Conservation (phyloP, 306 rosid genomes). For the cucumber (Cucumis sativus) region DNA sequence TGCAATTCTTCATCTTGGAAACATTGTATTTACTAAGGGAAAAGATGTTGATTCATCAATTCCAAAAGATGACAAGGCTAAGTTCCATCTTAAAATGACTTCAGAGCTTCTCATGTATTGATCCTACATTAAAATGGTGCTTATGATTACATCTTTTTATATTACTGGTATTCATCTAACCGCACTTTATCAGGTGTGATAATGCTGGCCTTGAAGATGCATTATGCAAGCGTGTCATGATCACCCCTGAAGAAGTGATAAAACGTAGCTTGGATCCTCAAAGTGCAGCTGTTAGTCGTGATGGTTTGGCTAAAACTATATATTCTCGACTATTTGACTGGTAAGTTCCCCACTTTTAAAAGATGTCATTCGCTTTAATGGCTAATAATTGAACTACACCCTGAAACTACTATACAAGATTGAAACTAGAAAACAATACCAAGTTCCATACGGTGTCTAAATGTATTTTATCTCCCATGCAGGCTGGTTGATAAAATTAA, state of each 20-base stretch:
- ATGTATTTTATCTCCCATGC: constrained; percentile 20
- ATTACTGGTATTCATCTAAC: constrained; percentile 12
- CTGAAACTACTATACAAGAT: neutral
- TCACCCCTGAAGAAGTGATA: constrained; percentile 98
- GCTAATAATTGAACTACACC: neutral
- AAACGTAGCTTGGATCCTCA: constrained; percentile 94
- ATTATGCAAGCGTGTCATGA: constrained; percentile 93
- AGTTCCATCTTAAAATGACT: constrained; percentile 72
- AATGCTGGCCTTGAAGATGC: constrained; percentile 70
- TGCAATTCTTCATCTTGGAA: constrained; percentile 86
- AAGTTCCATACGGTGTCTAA: neutral
- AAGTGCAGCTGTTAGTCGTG: constrained; percentile 80
- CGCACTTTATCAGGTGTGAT: constrained; percentile 55
- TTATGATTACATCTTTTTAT: constrained; percentile 11
- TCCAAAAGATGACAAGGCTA: constrained; percentile 84
- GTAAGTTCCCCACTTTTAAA: constrained; percentile 24
- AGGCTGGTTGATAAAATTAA: constrained; percentile 98
- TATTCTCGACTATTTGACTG: constrained; percentile 96
- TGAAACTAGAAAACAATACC: neutral
- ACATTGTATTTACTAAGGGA: constrained; percentile 70
- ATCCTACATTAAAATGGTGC: constrained; percentile 2
- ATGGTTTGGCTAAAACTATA: constrained; percentile 88
- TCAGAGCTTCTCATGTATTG: constrained; percentile 91
- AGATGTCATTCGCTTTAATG: neutral
- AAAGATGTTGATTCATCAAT: constrained; percentile 78